These are phyloP conservation scores for Aspergillus ochraceoroseus DNA, from an alignment of 2,329 filamentous ascomycete genomes.

Conservation along the genomic window DNA sequence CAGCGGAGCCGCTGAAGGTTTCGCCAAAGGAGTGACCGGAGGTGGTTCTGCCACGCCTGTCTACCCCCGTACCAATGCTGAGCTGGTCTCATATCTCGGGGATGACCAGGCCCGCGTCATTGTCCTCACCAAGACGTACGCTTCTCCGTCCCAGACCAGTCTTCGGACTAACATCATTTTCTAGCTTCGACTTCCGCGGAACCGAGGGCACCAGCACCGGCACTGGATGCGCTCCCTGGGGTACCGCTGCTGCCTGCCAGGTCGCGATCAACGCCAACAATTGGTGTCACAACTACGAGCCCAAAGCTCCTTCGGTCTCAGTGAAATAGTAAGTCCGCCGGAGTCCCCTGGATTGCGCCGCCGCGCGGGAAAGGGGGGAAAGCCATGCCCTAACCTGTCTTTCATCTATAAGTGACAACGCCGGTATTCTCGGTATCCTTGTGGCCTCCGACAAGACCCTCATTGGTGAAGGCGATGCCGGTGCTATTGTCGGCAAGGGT, in stretches of 20 bases:
- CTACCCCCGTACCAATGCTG: conserved; percentile 51
- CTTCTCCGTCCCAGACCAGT: not conserved
- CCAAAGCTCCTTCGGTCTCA: conserved; percentile 46
- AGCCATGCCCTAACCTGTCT: not conserved
- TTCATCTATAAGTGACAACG: conserved; percentile 46
- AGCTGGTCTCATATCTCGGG: conserved; percentile 58
- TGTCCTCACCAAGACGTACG: conserved; percentile 37
- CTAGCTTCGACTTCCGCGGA: conserved; percentile 22
- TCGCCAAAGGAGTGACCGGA: conserved; percentile 55
- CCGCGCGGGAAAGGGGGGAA: no score
- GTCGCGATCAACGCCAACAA: conserved; percentile 56
- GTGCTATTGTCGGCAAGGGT: conserved; percentile 56
- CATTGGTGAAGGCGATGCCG: conserved; percentile 50
- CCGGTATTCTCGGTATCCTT: conserved; percentile 48
- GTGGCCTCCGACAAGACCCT: conserved; percentile 57
- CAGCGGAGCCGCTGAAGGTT: conserved; percentile 43
- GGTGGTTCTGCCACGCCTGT: conserved; percentile 54
- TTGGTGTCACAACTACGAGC: conserved; percentile 58
- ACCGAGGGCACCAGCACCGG: conserved; percentile 42
- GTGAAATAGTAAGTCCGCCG: conserved; percentile 35
- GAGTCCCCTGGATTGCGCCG: no score
- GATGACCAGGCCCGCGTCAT: conserved; percentile 54
- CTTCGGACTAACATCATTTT: not conserved
- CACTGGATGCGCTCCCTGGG: conserved; percentile 54
- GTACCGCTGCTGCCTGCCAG: conserved; percentile 52